A percentile compares a stretch with the other conserved stretches of the same genome.
Evolutionary conservation across 805 yeast species (phyloP).

Genomic region (Limtongia smithiae): DNA sequence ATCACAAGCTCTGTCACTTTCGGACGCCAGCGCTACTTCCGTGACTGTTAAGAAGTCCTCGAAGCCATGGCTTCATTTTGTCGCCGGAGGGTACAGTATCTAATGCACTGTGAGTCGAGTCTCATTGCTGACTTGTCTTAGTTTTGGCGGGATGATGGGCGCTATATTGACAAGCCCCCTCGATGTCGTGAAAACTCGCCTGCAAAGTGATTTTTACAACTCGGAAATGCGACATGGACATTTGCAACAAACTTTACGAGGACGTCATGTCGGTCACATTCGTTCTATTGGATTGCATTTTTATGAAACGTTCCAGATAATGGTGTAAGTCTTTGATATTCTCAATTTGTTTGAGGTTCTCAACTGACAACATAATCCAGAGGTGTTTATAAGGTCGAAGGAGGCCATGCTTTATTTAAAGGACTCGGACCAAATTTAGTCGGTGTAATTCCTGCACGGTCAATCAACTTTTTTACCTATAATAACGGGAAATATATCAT

Average conservation of each 20-base stretch:
- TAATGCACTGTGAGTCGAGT: not conserved
- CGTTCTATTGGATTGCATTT: conserved; percentile 65
- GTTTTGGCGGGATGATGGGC: conserved; percentile 97
- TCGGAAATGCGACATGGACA: conserved; percentile 18
- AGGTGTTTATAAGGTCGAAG: conserved; percentile 70
- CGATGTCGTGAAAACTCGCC: conserved; percentile 89
- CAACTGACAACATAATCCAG: conserved; percentile 29
- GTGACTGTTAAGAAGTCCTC: conserved; percentile 16
- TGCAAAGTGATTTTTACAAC: conserved; percentile 79
- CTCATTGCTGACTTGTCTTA: conserved; percentile 34
- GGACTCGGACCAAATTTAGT: conserved; percentile 96
- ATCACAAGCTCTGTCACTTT: no score
- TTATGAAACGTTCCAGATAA: conserved; percentile 72
- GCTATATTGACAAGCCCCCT: conserved; percentile 91
- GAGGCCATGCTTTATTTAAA: conserved; percentile 79
- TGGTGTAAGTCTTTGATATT: conserved; percentile 35
- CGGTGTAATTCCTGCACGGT: conserved; percentile 97
- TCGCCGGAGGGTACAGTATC: conserved; percentile 41
- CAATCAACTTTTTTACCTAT: conserved; percentile 93
- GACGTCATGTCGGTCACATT: conserved; percentile 32
- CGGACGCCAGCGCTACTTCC: conserved; percentile 2
- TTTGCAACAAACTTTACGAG: conserved; percentile 12
- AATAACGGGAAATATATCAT: conserved; percentile 84
- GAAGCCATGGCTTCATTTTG: conserved; percentile 48
- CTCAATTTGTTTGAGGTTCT: not conserved